Conservation (phyloP, 345 rosid species). For the Raphanus raphanistrum region DNA sequence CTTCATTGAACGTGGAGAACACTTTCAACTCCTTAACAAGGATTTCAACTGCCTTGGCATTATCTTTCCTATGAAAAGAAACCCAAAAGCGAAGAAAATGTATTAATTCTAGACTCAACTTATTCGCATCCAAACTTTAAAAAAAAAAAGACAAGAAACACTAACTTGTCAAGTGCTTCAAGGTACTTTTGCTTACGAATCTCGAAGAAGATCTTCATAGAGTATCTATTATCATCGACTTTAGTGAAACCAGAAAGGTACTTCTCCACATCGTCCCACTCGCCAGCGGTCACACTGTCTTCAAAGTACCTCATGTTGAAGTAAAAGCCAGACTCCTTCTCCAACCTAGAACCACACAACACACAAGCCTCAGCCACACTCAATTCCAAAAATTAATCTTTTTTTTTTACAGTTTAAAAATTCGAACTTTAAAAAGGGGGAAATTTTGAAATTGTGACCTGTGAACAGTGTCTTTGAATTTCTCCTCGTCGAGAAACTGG, state of each 20-base stretch:
- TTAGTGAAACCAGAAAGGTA: conserved; percentile 50
- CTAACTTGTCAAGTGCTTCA: conserved; percentile 52
- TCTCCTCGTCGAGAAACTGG: conserved; percentile 45
- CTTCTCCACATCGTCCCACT: conserved; percentile 56
- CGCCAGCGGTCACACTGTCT: conserved; percentile 49
- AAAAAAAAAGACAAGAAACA: neutral
- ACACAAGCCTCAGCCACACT: neutral
- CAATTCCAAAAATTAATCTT: neutral
- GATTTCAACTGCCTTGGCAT: conserved; percentile 48
- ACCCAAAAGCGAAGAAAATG: neutral
- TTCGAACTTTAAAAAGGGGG: neutral
- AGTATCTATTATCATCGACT: conserved; percentile 50
- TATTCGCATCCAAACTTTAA: neutral
- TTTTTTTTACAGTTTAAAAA: neutral
- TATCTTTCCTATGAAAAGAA: conserved; percentile 40
- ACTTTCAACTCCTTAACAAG: conserved; percentile 48
- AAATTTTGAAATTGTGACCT: conserved; percentile 9
- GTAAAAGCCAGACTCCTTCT: conserved; percentile 51
- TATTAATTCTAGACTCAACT: neutral
- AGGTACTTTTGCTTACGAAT: conserved; percentile 51
- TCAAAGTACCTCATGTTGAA: conserved; percentile 53
- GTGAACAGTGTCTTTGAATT: conserved; percentile 45
- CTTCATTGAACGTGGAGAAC: conserved; percentile 48
- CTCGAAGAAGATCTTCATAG: conserved; percentile 52
- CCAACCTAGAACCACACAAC: conserved; percentile 32